These are phyloP conservation scores for Arthrobotrys musiformis DNA, from an alignment of 2,329 filamentous ascomycete genomes.

Conservation along the genomic window DNA sequence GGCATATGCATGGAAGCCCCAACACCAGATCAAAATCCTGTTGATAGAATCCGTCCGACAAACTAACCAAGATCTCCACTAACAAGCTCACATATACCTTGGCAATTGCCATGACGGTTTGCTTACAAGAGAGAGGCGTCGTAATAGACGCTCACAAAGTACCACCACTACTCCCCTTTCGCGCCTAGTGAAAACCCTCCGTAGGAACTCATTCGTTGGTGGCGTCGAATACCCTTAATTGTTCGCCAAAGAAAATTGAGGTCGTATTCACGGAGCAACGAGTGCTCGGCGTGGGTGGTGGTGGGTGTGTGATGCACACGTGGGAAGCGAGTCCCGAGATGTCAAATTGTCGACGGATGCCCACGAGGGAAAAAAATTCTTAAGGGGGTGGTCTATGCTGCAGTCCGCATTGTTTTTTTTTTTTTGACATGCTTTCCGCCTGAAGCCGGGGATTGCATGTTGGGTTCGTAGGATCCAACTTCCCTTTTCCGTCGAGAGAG, in stretches of 20 bases:
- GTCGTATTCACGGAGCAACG: not conserved
- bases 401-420: not conserved
- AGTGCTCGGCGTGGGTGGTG: not conserved
- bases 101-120: not conserved
- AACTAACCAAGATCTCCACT: not conserved
- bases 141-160: conserved; percentile 8
- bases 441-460: conserved; percentile 4
- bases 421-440: conserved; percentile 3
- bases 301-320: conserved; percentile 45
- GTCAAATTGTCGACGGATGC: conserved; percentile 23
- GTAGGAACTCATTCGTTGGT: conserved; percentile 16
- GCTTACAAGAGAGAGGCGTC: not conserved
- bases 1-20: conserved; percentile 5
- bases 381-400: conserved; percentile 20
- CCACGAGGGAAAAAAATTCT: not conserved
- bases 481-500: conserved; percentile 21
- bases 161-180: not conserved
- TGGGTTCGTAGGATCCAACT: conserved; percentile 27
- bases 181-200: not conserved
- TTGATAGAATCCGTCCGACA: not conserved
- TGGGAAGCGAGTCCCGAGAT: conserved; percentile 53
- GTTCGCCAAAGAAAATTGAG: not conserved
- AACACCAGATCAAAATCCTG: not conserved
- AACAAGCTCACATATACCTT: not conserved
- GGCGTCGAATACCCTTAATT: not conserved